These are phyloP conservation scores for Pseudocercospora fuligena DNA, from an alignment of 2,329 filamentous ascomycete genomes.

Conservation along the genomic window DNA sequence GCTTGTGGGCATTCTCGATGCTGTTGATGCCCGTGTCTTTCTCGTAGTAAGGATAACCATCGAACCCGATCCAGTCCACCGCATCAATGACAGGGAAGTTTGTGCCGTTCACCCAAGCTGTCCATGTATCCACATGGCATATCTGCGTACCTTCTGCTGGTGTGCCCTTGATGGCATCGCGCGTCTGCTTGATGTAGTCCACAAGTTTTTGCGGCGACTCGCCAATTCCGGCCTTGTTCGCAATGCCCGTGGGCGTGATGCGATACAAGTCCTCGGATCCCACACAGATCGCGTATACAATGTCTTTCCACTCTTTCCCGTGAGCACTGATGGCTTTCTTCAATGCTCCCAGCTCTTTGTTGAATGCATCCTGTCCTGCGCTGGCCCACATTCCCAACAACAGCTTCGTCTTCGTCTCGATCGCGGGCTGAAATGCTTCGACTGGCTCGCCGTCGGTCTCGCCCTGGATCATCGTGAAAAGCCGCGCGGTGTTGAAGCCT, in stretches of 20 bases:
- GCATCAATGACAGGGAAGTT: slow-evolving; percentile 72
- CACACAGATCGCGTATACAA: slow-evolving; percentile 82
- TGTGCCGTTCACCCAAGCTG: slow-evolving; percentile 70
- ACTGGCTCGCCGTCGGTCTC: slow-evolving; percentile 69
- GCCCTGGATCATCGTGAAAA: slow-evolving; percentile 67
- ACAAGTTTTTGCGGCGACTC: slow-evolving; percentile 65
- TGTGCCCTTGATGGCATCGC: slow-evolving; percentile 67
- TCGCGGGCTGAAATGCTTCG: slow-evolving; percentile 76
- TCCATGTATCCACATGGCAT: slow-evolving; percentile 88
- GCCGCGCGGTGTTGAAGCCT: slow-evolving; percentile 47
- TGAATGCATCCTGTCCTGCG: slow-evolving; percentile 55
- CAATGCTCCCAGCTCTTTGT: slow-evolving; percentile 76
- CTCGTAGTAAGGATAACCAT: slow-evolving; percentile 85
- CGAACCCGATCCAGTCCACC: slow-evolving; percentile 79
- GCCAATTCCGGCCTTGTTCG: slow-evolving; percentile 66
- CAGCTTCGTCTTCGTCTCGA: slow-evolving; percentile 76
- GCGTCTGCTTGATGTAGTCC: slow-evolving; percentile 72
- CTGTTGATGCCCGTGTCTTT: slow-evolving; percentile 64
- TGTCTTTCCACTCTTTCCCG: slow-evolving; percentile 65
- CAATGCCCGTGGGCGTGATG: slow-evolving; percentile 69
- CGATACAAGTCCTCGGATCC: slow-evolving; percentile 78
- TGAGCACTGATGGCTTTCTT: slow-evolving; percentile 71
- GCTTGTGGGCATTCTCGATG: slow-evolving; percentile 66
- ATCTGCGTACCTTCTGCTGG: slow-evolving; percentile 59
- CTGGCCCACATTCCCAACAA: slow-evolving; percentile 80